These are phyloP conservation scores for Leccinum arenicola DNA, from an alignment of 768 basidiomycete species.

Conservation along the genomic window DNA sequence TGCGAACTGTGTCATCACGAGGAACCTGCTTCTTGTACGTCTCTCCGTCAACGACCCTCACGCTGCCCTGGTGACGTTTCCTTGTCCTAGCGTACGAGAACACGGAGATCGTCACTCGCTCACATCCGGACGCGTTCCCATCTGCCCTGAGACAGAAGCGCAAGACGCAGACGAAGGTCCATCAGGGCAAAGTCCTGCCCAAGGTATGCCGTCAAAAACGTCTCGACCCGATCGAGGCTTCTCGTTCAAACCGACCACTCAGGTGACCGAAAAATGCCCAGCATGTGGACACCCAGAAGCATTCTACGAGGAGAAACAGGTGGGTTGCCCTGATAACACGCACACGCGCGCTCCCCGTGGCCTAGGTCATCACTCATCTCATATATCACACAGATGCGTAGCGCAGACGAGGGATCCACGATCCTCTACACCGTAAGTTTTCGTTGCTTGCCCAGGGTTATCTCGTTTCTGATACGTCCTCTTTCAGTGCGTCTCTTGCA, in stretches of 20 bases:
- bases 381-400: slow-evolving; percentile 55
- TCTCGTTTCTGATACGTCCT: slow-evolving; percentile 7
- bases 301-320: slow-evolving; percentile 88
- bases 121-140: slow-evolving; percentile 93
- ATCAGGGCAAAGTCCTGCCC: slow-evolving; percentile 65
- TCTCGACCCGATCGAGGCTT: background rate
- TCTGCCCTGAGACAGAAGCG: slow-evolving; percentile 82
- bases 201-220: slow-evolving; percentile 51
- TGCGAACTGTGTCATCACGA: slow-evolving; percentile 89
- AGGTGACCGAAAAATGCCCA: slow-evolving; percentile 92
- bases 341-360: background rate
- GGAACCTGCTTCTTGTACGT: slow-evolving; percentile 88
- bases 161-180: slow-evolving; percentile 83
- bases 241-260: background rate
- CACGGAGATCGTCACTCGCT: slow-evolving; percentile 83
- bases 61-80: background rate
- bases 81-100: slow-evolving; percentile 78
- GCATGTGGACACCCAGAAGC: slow-evolving; percentile 82
- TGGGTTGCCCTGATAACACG: slow-evolving; percentile 28
- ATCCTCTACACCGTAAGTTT: slow-evolving; percentile 86
- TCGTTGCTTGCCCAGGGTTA: background rate
- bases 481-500: slow-evolving; percentile 67
- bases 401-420: slow-evolving; percentile 93
- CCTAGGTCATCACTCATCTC: background rate
- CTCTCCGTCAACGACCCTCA: background rate